Conservation (phyloP, 179 eudicot species). For the Vitellaria paradoxa region DNA sequence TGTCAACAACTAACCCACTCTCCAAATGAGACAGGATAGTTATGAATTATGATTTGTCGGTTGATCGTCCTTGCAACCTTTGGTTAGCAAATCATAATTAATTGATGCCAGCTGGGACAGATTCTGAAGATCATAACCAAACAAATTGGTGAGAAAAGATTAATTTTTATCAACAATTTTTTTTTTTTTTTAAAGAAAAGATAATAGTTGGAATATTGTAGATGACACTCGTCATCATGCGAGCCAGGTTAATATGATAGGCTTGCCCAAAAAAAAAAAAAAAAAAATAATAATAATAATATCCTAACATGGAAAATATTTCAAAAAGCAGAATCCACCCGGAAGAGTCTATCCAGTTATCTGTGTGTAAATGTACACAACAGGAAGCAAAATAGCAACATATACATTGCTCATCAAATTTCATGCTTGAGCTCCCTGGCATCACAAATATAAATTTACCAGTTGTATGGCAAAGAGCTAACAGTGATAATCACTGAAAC, state of each 20-base stretch:
- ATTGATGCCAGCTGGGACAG: slow-evolving; percentile 95
- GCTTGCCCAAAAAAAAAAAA: background rate
- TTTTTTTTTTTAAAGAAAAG: background rate
- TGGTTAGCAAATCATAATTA: slow-evolving; percentile 81
- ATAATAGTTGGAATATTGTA: background rate
- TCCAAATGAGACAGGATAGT: slow-evolving; percentile 4
- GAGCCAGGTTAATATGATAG: background rate
- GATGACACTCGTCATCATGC: background rate
- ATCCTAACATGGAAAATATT: background rate
- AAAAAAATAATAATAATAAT: no score
- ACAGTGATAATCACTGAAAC: no score
- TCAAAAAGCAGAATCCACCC: background rate
- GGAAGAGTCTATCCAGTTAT: no score
- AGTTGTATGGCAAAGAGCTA: background rate
- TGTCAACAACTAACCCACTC: slow-evolving; percentile 4
- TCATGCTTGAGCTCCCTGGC: background rate
- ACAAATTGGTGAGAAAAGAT: background rate
- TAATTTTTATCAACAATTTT: no score
- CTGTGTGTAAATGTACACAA: no score
- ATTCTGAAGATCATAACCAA: slow-evolving; percentile 49
- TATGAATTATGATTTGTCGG: slow-evolving; percentile 49
- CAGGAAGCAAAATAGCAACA: background rate
- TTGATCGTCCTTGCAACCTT: slow-evolving; percentile 89
- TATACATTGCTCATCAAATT: background rate
- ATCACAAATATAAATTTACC: background rate